Percentiles rank a stretch among this genome's conserved stretches.
Evolutionary conservation across 192 early-diverging fungal species (phyloP).

Genomic region (Kickxella alabastrina): DNA sequence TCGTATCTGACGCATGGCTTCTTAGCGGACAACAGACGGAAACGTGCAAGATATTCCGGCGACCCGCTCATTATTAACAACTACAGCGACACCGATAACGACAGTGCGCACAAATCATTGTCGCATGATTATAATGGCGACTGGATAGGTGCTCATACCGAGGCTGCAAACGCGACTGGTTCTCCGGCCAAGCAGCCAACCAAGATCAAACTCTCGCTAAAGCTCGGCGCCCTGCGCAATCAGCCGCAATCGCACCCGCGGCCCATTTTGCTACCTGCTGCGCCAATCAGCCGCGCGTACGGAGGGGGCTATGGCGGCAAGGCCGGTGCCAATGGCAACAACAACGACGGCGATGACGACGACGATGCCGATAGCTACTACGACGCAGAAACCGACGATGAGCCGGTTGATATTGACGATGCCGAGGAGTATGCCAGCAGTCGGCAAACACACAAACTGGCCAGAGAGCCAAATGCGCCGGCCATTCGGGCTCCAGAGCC

Average conservation of each 20-base stretch:
- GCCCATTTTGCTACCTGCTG: neutral
- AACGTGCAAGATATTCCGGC: too few species aligned
- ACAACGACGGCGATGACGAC: neutral
- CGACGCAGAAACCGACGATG: conserved; percentile 4
- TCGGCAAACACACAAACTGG: neutral
- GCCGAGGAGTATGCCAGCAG: conserved; percentile 1
- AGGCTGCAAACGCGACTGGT: neutral
- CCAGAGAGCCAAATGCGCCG: too few species aligned
- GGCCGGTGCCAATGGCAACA: neutral
- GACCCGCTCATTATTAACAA: too few species aligned
- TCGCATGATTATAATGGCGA: too few species aligned
- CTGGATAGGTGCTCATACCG: too few species aligned
- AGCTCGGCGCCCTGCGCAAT: conserved; percentile 22
- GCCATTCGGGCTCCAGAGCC: too few species aligned
- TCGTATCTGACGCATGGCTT: too few species aligned
- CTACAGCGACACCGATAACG: too few species aligned
- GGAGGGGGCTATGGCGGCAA: too few species aligned
- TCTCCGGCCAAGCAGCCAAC: conserved; percentile 9
- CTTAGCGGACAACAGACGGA: too few species aligned
- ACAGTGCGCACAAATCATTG: too few species aligned
- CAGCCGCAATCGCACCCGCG: conserved; percentile 1
- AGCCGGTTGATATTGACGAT: conserved; percentile 24
- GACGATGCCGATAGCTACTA: conserved; percentile 3
- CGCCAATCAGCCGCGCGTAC: too few species aligned
- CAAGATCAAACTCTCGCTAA: conserved; percentile 43